These are phyloP conservation scores for Agarophyton chilense DNA, from an alignment of 23 red algal genomes.

Conservation along the genomic window DNA sequence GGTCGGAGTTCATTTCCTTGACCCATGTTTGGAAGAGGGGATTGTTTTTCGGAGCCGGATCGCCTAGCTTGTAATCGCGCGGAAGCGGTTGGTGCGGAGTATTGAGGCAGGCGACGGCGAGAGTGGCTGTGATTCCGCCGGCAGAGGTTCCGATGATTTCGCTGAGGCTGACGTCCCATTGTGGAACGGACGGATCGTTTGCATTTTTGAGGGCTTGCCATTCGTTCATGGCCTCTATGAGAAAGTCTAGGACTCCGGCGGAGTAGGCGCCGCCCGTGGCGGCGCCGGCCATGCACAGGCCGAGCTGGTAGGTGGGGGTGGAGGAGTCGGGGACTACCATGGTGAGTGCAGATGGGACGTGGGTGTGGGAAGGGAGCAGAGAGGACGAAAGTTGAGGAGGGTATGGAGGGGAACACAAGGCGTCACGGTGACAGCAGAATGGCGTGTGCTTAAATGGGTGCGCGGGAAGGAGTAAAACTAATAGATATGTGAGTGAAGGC, in stretches of 20 bases:
- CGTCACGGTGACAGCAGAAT: too few species aligned
- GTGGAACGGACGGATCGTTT: background rate
- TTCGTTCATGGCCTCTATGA: slow-evolving; percentile 19
- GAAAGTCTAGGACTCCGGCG: slow-evolving; percentile 39
- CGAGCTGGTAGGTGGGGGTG: slow-evolving; percentile 1
- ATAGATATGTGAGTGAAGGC: too few species aligned
- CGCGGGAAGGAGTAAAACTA: too few species aligned
- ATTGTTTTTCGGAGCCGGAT: slow-evolving; percentile 4
- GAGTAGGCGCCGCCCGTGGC: slow-evolving; percentile 54
- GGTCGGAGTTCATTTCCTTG: slow-evolving; percentile 16
- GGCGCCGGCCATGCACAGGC: slow-evolving; percentile 37
- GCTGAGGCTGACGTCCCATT: slow-evolving; percentile 31
- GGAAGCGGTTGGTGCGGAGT: slow-evolving; percentile 1
- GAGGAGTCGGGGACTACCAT: background rate
- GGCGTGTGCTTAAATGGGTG: too few species aligned
- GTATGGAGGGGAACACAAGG: too few species aligned
- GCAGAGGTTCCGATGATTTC: slow-evolving; percentile 27
- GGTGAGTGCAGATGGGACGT: background rate
- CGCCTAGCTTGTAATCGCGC: background rate
- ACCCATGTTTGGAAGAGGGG: slow-evolving; percentile 33
- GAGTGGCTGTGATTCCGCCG: slow-evolving; percentile 37
- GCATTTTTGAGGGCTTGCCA: background rate
- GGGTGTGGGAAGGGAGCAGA: background rate
- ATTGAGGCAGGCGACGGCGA: slow-evolving; percentile 16
- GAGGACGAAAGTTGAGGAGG: too few species aligned